phyloP scores from a whole-genome alignment of 1,139 yeast species.

The Scheffersomyces illinoinensis region DNA sequence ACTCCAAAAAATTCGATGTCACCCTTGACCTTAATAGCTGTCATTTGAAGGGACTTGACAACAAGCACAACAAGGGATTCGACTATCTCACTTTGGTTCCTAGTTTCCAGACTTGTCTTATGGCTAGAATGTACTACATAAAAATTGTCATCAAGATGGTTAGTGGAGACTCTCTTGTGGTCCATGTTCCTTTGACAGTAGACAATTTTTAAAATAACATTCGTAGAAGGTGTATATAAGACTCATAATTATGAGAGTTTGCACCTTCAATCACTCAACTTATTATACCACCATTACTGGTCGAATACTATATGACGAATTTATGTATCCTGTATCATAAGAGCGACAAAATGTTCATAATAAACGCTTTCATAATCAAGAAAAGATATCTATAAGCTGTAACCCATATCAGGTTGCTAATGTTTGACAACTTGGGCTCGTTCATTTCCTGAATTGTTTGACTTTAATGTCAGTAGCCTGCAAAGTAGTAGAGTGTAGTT shows the following conservation, averaged over 20 bases:
- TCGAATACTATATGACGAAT: background rate
- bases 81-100: slow-evolving; percentile 49
- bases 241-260: background rate
- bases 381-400: too few species aligned
- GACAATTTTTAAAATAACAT: slow-evolving; percentile 13
- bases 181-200: slow-evolving; percentile 39
- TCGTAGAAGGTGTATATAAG: background rate
- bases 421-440: too few species aligned
- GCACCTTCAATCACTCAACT: background rate
- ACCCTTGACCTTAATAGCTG: slow-evolving; percentile 27
- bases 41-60: slow-evolving; percentile 25
- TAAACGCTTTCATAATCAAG: too few species aligned
- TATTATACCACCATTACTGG: background rate
- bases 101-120: slow-evolving; percentile 55
- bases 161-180: slow-evolving; percentile 33
- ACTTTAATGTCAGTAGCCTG: too few species aligned
- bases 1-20: slow-evolving; percentile 29
- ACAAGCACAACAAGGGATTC: slow-evolving; percentile 23
- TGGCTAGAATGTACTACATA: slow-evolving; percentile 52
- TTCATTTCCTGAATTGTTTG: too few species aligned
- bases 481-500: too few species aligned
- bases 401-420: too few species aligned
- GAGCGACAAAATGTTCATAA: too few species aligned
- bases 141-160: slow-evolving; percentile 31
- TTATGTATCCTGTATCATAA: background rate